A percentile compares a stretch with the other conserved stretches of the same genome.
phyloP scores from a whole-genome alignment of 2,329 filamentous ascomycete genomes.

The Botryotinia calthae region DNA sequence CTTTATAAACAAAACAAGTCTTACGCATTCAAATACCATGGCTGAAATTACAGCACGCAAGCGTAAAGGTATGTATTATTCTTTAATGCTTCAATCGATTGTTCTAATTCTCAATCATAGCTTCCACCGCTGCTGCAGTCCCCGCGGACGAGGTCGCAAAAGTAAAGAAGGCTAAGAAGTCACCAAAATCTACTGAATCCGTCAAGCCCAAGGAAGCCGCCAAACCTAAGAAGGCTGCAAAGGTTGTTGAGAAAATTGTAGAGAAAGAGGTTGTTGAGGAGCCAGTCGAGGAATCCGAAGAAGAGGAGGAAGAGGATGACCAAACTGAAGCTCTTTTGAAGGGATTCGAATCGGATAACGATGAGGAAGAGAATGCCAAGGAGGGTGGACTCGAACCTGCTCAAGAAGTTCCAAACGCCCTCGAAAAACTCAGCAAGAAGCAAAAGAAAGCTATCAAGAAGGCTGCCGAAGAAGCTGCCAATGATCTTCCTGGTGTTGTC shows the following conservation, averaged over 20 bases:
- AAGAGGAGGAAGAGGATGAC: conserved; percentile 45
- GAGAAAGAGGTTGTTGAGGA: conserved; percentile 23
- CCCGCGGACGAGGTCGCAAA: conserved; percentile 39
- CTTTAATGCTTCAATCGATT: background rate
- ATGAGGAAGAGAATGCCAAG: conserved; percentile 43
- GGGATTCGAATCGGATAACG: conserved; percentile 47
- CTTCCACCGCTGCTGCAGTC: conserved; percentile 38
- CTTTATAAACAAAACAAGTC: too few species aligned
- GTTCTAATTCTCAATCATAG: conserved; percentile 22
- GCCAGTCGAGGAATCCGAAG: conserved; percentile 22
- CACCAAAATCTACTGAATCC: conserved; percentile 13
- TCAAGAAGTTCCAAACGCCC: conserved; percentile 40
- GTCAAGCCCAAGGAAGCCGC: conserved; percentile 35
- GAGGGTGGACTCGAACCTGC: conserved; percentile 41
- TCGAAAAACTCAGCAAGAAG: conserved; percentile 43
- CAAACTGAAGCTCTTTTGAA: conserved; percentile 53
- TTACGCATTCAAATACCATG: background rate
- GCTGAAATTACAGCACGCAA: conserved; percentile 52
- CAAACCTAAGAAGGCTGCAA: conserved; percentile 23
- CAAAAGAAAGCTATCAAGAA: conserved; percentile 51
- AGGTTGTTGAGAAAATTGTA: conserved; percentile 22
- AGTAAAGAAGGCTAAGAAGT: conserved; percentile 43
- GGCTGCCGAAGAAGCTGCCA: conserved; percentile 42
- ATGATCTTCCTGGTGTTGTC: conserved; percentile 69
- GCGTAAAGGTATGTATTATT: conserved; percentile 47